Conservation (phyloP, 305 asterid genomes). For the Fraxinus nigra region DNA sequence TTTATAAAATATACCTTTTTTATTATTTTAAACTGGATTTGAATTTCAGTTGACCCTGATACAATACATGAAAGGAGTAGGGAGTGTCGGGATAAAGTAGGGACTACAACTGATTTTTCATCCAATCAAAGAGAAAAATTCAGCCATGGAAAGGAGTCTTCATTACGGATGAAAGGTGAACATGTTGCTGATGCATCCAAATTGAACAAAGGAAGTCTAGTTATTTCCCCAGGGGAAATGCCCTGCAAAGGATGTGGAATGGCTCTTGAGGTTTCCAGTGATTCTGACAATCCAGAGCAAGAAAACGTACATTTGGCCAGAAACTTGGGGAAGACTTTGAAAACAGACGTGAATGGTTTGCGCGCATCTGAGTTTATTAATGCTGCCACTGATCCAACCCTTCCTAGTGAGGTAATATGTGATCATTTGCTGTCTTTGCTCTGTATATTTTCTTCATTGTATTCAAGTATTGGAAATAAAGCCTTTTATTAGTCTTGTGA, state of each 20-base stretch:
- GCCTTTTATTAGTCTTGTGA: neutral
- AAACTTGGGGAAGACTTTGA: slow-evolving; percentile 37
- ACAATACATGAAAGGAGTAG: slow-evolving; percentile 43
- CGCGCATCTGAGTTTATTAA: slow-evolving; percentile 39
- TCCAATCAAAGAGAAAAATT: slow-evolving; percentile 38
- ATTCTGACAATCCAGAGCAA: slow-evolving; percentile 45
- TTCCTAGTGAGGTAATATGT: slow-evolving; percentile 76
- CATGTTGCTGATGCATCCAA: slow-evolving; percentile 44
- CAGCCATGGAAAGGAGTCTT: neutral
- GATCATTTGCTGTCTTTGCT: slow-evolving; percentile 8
- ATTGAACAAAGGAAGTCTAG: slow-evolving; percentile 43
- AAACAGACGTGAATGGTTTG: slow-evolving; percentile 39
- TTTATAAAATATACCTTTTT: slow-evolving; percentile 10
- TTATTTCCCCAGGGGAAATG: slow-evolving; percentile 50
- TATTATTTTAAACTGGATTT: slow-evolving; percentile 24
- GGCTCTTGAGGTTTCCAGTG: slow-evolving; percentile 46
- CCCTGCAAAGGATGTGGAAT: slow-evolving; percentile 45
- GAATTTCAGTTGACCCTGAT: slow-evolving; percentile 53
- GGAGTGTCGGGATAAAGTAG: slow-evolving; percentile 38
- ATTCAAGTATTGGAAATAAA: slow-evolving; percentile 6
- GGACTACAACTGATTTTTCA: slow-evolving; percentile 35
- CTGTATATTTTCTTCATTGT: neutral
- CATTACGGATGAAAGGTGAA: neutral
- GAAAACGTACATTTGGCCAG: slow-evolving; percentile 33
- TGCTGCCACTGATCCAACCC: slow-evolving; percentile 51